phyloP scores from a whole-genome alignment of 2,329 filamentous ascomycete genomes.

The Colletotrichum filicis region DNA sequence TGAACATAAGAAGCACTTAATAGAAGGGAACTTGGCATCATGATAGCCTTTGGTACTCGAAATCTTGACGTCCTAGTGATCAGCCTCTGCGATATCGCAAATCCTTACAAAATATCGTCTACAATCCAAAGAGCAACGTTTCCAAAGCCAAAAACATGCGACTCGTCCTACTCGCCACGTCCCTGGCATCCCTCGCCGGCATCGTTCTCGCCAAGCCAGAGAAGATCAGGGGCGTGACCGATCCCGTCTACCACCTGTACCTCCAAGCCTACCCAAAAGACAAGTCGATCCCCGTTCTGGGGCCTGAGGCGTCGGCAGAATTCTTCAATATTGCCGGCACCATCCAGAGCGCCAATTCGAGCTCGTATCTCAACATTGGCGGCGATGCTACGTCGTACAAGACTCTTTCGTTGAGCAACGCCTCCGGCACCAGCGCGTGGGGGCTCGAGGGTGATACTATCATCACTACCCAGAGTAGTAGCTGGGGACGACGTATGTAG shows the following conservation, averaged over 20 bases:
- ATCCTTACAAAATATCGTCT: neutral
- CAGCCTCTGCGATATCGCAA: neutral
- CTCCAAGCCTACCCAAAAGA: conserved; percentile 58
- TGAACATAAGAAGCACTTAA: neutral
- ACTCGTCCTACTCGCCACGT: conserved; percentile 24
- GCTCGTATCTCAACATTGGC: conserved; percentile 59
- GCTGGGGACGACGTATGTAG: conserved; percentile 53
- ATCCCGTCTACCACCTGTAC: conserved; percentile 64
- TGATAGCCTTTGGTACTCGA: too few species aligned
- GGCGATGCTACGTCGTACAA: conserved; percentile 60
- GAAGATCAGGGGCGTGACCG: conserved; percentile 60
- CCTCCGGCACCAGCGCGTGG: conserved; percentile 59
- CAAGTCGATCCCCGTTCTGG: conserved; percentile 58
- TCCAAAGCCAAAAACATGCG: conserved; percentile 16
- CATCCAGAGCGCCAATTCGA: conserved; percentile 61
- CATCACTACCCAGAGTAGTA: conserved; percentile 56
- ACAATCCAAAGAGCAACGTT: neutral
- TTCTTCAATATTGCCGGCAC: conserved; percentile 60
- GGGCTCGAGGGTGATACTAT: conserved; percentile 57
- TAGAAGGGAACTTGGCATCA: neutral
- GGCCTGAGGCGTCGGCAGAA: conserved; percentile 59
- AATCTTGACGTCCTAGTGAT: too few species aligned
- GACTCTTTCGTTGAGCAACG: conserved; percentile 56
- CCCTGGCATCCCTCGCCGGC: conserved; percentile 10
- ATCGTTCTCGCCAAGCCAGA: conserved; percentile 52